Base-by-base conservation (phyloP, 176 grass and related monocot genomes). In the Phoenix dactylifera region DNA sequence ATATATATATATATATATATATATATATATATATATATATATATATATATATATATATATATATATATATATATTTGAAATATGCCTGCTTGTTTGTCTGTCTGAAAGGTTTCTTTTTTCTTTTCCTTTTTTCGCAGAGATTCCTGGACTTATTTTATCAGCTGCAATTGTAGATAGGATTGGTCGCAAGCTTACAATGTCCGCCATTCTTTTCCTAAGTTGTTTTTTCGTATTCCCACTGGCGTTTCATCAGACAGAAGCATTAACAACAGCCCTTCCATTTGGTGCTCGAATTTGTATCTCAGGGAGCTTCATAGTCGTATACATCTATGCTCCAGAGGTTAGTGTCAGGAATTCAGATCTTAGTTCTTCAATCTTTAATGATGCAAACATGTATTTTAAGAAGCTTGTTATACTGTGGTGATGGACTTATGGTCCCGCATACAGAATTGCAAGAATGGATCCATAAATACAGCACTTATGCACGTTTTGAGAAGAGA, bases 281-380 rank as follows among this genome's bases (percentile, higher is more conserved):
- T 96, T 96, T 22, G 60, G 80, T 55, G 83, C 83, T 2, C 83
- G 86, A 4, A 54, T 83, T 24, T 96, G 83, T 77, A 87, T 96
- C 53, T 82, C 77, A 0, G 77, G 80, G 7, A 87, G 83, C 73
- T 90, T 96, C 83, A 82, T 53, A 19, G 56, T 90, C 24, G 17
- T 96, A 59, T 87, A 90, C 62, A 80, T 96, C 48, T 96, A 96
- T 15, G 87, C 92, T 50, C 87, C 87, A 49, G 92, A 96, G 87
- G 92, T 90, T 24, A 48, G 83, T 24, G 52, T 29, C 22, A 24
- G 2, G 15, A 29, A 66, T 16, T 12, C 2, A 5, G 16, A 18
- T 49, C 60, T 23, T 6, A 26, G 26, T 26, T 18, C 1, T 18
- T 51, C 22, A 52, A 6, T 14, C 18, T 10, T 5, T 72, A 15